These are phyloP conservation scores for Irpex rosettiformis DNA, from an alignment of 1,284 basidiomycete species.

Conservation along the genomic window DNA sequence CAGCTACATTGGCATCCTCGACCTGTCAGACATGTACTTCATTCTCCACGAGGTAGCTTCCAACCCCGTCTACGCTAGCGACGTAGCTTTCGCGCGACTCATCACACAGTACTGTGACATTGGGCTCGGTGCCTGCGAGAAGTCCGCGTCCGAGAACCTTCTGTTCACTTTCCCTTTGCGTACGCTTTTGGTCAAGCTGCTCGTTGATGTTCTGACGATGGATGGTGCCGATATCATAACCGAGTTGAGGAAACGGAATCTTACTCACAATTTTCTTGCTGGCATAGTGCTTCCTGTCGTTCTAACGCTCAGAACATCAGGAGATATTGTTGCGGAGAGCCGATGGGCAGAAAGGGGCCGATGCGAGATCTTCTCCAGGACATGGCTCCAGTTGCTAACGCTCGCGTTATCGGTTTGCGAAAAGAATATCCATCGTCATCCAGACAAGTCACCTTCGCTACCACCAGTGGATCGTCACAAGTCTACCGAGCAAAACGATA, in stretches of 20 bases:
- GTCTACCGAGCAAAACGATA: constrained; percentile 20
- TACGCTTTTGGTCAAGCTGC: constrained; percentile 47
- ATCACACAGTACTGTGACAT: constrained; percentile 58
- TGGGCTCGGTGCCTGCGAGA: constrained; percentile 53
- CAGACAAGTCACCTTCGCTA: constrained; percentile 13
- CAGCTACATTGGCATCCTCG: constrained; percentile 48
- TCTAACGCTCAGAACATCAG: constrained; percentile 49
- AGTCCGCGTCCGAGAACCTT: constrained; percentile 49
- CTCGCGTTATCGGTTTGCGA: constrained; percentile 45
- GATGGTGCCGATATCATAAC: constrained; percentile 51
- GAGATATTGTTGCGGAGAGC: constrained; percentile 40
- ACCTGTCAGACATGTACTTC: constrained; percentile 49
- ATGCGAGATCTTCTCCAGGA: constrained; percentile 40
- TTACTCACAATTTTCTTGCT: constrained; percentile 56
- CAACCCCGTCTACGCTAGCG: constrained; percentile 47
- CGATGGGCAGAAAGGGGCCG: constrained; percentile 43
- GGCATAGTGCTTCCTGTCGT: constrained; percentile 63
- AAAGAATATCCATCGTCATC: constrained; percentile 31
- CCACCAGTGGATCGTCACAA: constrained; percentile 36
- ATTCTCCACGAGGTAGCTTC: constrained; percentile 47
- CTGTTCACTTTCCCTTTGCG: constrained; percentile 49
- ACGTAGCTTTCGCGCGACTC: constrained; percentile 47
- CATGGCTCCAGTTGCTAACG: constrained; percentile 66
- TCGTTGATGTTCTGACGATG: constrained; percentile 52
- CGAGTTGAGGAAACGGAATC: constrained; percentile 51